Base-by-base conservation (phyloP, 2,329 filamentous ascomycete genomes). In the Penicillium capsulatum region DNA sequence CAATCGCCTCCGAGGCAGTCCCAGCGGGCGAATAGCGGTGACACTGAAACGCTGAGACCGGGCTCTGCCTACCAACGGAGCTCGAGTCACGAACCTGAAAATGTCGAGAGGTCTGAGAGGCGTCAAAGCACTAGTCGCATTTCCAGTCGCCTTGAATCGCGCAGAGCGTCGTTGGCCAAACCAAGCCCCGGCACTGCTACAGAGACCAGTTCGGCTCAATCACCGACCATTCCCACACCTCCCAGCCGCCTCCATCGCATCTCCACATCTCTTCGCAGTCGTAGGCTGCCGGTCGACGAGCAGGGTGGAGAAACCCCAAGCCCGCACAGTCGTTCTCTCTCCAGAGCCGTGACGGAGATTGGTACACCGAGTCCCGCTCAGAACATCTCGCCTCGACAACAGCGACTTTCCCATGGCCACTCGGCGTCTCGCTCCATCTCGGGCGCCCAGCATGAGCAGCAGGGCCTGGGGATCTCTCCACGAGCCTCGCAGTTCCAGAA, bases 341-440 rank as follows among this genome's bases (percentile, higher is more conserved):
- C 68, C 13, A 58, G 69, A 40, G 66, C 68, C 17, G 63, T 65
- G 57, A 70, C 69, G 1, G 69, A 72, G 19, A 53, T 65, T 27
- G 54, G 56, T 15, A 60, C 53, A 22, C 53, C 58, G 19, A 51
- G 50, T n/a, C 45, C 54, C 7, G 38, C 49, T 4, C 56, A 58
- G 40, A 56, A 55, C 8, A 53, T 55, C 5, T 51, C 60, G 6
- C 55, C 61, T 2, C 58, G 60, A 29, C 19, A 5, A 22, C 64
- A 67, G 37, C 61, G 64, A 27, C 42, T 57, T 17, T 57, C 59
- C 11, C 57, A 58, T 32, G 55, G 54, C 31, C 58, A 58, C 31
- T 50, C 50, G 3, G 16, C 50, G 9, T 51, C 56, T 34, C 56
- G 54, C 17, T 53, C 57, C 15, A 44, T 49, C 30, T 51, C 55